These are phyloP conservation scores for Cercospora zeina DNA, from an alignment of 2,329 filamentous ascomycete species.

Conservation along the genomic window DNA sequence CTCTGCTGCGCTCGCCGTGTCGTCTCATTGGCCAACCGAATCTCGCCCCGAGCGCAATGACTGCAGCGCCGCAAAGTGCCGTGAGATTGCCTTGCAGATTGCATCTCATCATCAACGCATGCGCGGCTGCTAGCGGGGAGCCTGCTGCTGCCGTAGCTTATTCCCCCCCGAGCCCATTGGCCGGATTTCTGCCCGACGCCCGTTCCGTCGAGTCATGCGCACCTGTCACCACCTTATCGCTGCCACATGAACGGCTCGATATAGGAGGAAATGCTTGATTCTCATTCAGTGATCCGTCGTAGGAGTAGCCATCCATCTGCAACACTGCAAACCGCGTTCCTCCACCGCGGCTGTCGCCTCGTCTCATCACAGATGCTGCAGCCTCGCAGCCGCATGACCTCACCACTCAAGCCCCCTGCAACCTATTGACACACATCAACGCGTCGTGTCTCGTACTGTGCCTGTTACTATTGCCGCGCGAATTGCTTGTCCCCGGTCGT, in stretches of 20 bases:
- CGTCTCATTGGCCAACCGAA: constrained; percentile 24
- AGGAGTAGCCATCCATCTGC: too few species aligned
- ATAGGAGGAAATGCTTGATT: not conserved
- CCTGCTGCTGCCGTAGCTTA: constrained; percentile 21
- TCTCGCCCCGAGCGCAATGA: constrained; percentile 23
- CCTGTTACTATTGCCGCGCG: too few species aligned
- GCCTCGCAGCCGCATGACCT: not conserved
- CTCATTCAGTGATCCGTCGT: too few species aligned
- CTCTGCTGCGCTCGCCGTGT: not conserved
- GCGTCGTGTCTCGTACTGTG: not conserved
- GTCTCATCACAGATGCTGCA: too few species aligned
- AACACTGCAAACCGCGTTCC: too few species aligned
- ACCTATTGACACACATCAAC: constrained; percentile 9
- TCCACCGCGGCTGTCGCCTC: too few species aligned
- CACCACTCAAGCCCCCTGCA: constrained; percentile 1
- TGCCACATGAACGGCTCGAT: constrained; percentile 24
- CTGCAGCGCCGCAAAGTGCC: constrained; percentile 26
- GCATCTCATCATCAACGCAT: constrained; percentile 11
- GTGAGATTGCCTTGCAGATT: constrained; percentile 33
- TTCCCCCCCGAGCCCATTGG: constrained; percentile 22
- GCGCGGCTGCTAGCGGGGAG: constrained; percentile 11
- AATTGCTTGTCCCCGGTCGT: too few species aligned
- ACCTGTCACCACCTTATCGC: constrained; percentile 29
- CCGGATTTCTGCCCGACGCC: constrained; percentile 1
- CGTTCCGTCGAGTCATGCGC: constrained; percentile 29